A percentile compares a stretch with the other conserved stretches of the same genome.
phyloP scores from a whole-genome alignment of 2,329 filamentous ascomycete species.

The Xylariaceae sp. region DNA sequence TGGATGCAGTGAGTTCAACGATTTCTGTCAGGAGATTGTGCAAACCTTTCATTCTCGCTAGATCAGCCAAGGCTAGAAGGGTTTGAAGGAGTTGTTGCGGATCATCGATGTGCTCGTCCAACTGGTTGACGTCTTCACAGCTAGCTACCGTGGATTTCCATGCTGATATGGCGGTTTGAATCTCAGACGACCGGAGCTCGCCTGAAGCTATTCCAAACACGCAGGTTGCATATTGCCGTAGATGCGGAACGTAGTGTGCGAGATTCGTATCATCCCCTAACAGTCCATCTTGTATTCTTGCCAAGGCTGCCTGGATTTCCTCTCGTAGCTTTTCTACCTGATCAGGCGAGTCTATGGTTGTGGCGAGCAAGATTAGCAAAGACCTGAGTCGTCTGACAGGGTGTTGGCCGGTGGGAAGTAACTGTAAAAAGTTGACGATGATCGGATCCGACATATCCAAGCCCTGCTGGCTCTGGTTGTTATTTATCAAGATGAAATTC shows the following conservation, averaged over 20 bases:
- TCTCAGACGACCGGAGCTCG: constrained; percentile 31
- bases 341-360: constrained; percentile 42
- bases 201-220: constrained; percentile 39
- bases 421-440: constrained; percentile 43
- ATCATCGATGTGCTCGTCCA: constrained; percentile 45
- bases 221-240: constrained; percentile 42
- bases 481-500: constrained; percentile 40
- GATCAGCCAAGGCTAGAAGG: constrained; percentile 46
- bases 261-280: constrained; percentile 43
- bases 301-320: constrained; percentile 36
- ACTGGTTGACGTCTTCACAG: constrained; percentile 36
- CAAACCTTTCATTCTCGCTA: constrained; percentile 47
- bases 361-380: constrained; percentile 43
- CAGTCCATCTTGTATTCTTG: constrained; percentile 33
- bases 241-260: constrained; percentile 42
- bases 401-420: constrained; percentile 45
- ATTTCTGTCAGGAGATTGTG: constrained; percentile 41
- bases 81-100: constrained; percentile 44
- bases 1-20: constrained; percentile 40
- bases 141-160: constrained; percentile 42
- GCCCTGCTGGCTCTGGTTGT: constrained; percentile 30
- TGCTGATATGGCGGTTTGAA: constrained; percentile 35
- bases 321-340: constrained; percentile 36
- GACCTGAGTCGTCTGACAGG: constrained; percentile 50
- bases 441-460: constrained; percentile 41